Percentiles rank a stretch among this genome's conserved stretches.
These are phyloP conservation scores for Pelomyxa schiedti DNA, from an alignment of 78 protist species.

Conservation along the genomic window DNA sequence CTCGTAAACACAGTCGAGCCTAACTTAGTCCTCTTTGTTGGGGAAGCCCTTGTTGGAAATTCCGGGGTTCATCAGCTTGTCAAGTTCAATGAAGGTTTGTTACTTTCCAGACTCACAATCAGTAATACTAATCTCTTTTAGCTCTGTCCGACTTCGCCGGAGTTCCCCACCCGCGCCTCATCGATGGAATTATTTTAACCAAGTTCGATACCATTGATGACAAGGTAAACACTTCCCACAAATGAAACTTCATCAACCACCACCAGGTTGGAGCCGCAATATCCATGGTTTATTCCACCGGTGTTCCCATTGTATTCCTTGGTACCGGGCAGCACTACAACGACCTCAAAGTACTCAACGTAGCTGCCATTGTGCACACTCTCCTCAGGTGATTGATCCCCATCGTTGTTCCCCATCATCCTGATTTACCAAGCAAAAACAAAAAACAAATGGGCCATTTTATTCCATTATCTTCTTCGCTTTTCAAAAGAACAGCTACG, in stretches of 20 bases:
- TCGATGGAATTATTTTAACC: conserved; percentile 98
- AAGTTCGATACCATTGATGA: conserved; percentile 99
- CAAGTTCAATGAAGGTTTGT: conserved; percentile 80
- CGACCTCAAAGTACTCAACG: conserved; percentile 75
- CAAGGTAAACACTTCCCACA: no score
- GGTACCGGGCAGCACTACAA: conserved; percentile 95
- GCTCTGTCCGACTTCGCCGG: conserved; percentile 44
- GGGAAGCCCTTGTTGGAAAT: conserved; percentile 99
- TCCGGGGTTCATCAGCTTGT: conserved; percentile 96
- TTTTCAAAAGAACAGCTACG: no score
- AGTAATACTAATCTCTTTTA: no score
- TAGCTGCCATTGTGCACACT: conserved; percentile 60
- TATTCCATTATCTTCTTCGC: no score
- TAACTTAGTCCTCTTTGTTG: conserved; percentile 96
- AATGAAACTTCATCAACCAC: background rate
- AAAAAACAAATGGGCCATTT: no score
- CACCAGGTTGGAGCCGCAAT: conserved; percentile 99
- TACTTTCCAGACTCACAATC: no score
- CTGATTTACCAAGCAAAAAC: no score
- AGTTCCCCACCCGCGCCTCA: conserved; percentile 40
- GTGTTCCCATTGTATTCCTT: conserved; percentile 94
- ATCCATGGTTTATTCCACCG: conserved; percentile 90
- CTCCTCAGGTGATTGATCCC: conserved; percentile 56
- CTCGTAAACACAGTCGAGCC: conserved; percentile 74
- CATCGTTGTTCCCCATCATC: no score